Evolutionary conservation across 306 rosid species (phyloP), one percentile per base, ranked within the genome.

Genomic region (Lathyrus oleraceus): DNA sequence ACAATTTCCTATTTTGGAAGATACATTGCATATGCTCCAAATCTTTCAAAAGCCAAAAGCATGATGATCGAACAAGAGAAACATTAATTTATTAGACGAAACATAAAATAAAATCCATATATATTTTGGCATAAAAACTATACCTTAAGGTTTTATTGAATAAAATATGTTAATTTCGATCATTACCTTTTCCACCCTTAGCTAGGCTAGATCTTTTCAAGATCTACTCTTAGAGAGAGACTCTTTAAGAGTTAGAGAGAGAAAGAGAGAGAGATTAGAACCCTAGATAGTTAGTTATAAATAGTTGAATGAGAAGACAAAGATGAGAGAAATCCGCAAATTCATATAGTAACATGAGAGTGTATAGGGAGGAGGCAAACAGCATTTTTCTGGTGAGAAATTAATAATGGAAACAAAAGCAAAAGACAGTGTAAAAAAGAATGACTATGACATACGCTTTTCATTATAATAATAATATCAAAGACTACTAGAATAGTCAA

Each of bases 301-400:
- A 51, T 68, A 73, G 79, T 74, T 81, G 82, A 57, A 60, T 78
- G 85, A 76, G 52, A 74, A 54, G 79, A 76, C 61, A 74, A 74
- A 49, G 79, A 66, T 72, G 61, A 76, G 82, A 70, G 72, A 77
- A 76, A 80, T 65, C 75, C 82, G 82, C 83, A 75, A 72, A 76
- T 35, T 35, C 8, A 35, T 49, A 83, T 72, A 82, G 82, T 85
- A 85, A 67, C 14, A 9, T 51, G 57, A 51, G 57, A 75, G 82
- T 73, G 74, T 60, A 67, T 81, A 66, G 70, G 80, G 91, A 74
- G 95, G 87, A 74, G 92, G 87, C 97, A 91, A 86, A 82, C 82
- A 87, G 91, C 89, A 87, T 82, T 78, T 82, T 78, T 78, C 39
- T 48, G 8, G 71, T 54, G 65, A 57, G 57, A 61, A 61, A 60